Percentiles rank a stretch among this genome's conserved stretches.
Evolutionary conservation across 306 rosid species (phyloP).

Genomic region (Lithocarpus polystachyus): DNA sequence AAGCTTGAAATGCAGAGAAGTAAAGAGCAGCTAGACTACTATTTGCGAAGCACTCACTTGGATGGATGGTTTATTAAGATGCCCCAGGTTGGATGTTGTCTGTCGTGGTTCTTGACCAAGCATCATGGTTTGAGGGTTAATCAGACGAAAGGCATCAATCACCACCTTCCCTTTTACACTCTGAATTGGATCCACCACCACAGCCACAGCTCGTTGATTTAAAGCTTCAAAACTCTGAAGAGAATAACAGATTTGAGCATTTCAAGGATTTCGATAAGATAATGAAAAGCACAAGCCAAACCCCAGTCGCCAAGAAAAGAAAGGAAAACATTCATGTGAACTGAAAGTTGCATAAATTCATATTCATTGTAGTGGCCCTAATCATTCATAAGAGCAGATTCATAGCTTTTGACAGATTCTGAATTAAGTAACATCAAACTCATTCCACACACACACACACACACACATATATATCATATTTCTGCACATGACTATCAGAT

Average conservation of each 20-base stretch:
- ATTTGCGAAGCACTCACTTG: slow-evolving; percentile 53
- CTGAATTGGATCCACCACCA: slow-evolving; percentile 95
- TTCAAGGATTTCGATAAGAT: slow-evolving; percentile 4
- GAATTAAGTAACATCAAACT: no score
- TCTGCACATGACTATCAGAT: no score
- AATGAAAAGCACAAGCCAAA: not conserved
- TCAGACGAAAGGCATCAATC: slow-evolving; percentile 91
- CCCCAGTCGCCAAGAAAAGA: no score
- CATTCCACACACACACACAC: no score
- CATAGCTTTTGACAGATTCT: no score
- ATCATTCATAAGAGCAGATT: no score
- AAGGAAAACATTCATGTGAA: no score
- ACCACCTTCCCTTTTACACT: slow-evolving; percentile 97
- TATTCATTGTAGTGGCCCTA: no score
- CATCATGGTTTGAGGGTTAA: slow-evolving; percentile 96
- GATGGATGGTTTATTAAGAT: slow-evolving; percentile 95
- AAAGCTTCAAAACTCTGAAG: slow-evolving; percentile 95
- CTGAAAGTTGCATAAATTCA: no score
- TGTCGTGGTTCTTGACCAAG: slow-evolving; percentile 95
- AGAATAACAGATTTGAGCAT: not conserved
- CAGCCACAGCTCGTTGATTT: slow-evolving; percentile 94
- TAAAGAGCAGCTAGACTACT: not conserved
- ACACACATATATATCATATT: no score
- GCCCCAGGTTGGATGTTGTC: slow-evolving; percentile 92
- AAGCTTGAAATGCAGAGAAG: not conserved